phyloP scores from a whole-genome alignment of 805 yeast species.

The Yueomyces sp. region DNA sequence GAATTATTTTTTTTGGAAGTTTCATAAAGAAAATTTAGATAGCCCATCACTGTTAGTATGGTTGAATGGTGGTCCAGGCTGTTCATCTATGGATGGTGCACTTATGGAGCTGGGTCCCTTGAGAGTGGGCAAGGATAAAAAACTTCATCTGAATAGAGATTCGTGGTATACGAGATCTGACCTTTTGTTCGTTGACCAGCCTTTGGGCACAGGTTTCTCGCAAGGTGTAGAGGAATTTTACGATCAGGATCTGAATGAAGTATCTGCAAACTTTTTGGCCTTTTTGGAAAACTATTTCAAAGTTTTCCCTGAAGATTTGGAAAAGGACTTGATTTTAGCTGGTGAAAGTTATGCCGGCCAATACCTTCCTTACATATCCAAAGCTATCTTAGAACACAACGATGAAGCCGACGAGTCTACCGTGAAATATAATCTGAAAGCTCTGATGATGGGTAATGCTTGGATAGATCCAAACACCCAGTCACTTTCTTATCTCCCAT shows the following conservation, averaged over 20 bases:
- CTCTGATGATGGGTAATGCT: constrained; percentile 78
- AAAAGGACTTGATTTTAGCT: constrained; percentile 59
- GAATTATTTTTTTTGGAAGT: constrained; percentile 69
- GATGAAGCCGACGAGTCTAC: constrained; percentile 4
- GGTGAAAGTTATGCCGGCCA: constrained; percentile 98
- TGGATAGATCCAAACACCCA: constrained; percentile 88
- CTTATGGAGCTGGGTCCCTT: constrained; percentile 86
- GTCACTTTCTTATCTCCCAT: constrained; percentile 68
- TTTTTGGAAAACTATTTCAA: constrained; percentile 57
- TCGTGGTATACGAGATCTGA: constrained; percentile 78
- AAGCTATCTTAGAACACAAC: constrained; percentile 40
- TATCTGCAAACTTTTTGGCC: constrained; percentile 46
- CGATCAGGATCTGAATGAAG: constrained; percentile 39
- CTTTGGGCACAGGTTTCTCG: constrained; percentile 88
- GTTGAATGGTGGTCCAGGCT: constrained; percentile 98
- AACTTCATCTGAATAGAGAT: constrained; percentile 48
- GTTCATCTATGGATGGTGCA: constrained; percentile 97
- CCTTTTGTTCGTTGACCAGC: constrained; percentile 82
- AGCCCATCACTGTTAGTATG: constrained; percentile 45
- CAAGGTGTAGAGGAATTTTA: constrained; percentile 30
- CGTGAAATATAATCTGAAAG: constrained; percentile 34
- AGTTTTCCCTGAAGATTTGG: constrained; percentile 57
- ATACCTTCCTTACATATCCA: constrained; percentile 80
- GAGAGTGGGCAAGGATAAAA: constrained; percentile 36
- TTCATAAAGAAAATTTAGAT: constrained; percentile 20